These are phyloP conservation scores for Exobasidium cylindrosporum DNA, from an alignment of 1,284 basidiomycete species.

Conservation along the genomic window DNA sequence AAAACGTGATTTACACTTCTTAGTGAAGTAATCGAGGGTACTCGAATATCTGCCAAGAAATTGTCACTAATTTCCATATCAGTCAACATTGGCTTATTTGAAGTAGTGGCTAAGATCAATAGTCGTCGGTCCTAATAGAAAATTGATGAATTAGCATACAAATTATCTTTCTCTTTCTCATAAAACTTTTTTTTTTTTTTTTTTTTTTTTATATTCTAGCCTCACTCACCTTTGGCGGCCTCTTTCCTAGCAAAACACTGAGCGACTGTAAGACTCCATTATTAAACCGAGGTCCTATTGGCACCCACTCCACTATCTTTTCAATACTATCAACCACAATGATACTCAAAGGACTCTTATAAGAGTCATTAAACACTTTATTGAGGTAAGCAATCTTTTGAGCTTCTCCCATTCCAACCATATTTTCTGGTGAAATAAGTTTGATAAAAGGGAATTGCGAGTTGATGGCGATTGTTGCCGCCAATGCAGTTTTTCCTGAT, in stretches of 20 bases:
- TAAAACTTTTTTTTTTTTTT: too few species aligned
- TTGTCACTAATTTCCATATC: conserved; percentile 85
- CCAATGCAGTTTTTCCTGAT: conserved; percentile 91
- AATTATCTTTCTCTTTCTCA: too few species aligned
- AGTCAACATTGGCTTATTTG: conserved; percentile 77
- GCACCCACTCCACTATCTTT: conserved; percentile 70
- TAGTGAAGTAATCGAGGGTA: conserved; percentile 76
- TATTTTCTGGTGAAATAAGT: conserved; percentile 89
- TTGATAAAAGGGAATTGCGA: conserved; percentile 98
- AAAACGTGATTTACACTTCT: conserved; percentile 73
- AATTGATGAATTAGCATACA: not conserved
- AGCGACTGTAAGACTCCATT: conserved; percentile 89
- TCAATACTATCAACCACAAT: conserved; percentile 77
- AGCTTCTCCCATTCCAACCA: conserved; percentile 89
- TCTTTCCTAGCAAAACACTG: conserved; percentile 80
- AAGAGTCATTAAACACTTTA: conserved; percentile 92
- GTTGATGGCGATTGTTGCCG: conserved; percentile 86
- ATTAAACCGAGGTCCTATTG: conserved; percentile 92
- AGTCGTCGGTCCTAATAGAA: conserved; percentile 71
- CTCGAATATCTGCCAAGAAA: conserved; percentile 84
- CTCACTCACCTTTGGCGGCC: conserved; percentile 71
- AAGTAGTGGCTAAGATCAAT: conserved; percentile 87
- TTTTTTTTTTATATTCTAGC: too few species aligned
- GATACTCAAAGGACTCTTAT: conserved; percentile 94
- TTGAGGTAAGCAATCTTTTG: conserved; percentile 90